phyloP scores from a whole-genome alignment of 2,329 filamentous ascomycete species.

The Trichophyton schoenleinii region DNA sequence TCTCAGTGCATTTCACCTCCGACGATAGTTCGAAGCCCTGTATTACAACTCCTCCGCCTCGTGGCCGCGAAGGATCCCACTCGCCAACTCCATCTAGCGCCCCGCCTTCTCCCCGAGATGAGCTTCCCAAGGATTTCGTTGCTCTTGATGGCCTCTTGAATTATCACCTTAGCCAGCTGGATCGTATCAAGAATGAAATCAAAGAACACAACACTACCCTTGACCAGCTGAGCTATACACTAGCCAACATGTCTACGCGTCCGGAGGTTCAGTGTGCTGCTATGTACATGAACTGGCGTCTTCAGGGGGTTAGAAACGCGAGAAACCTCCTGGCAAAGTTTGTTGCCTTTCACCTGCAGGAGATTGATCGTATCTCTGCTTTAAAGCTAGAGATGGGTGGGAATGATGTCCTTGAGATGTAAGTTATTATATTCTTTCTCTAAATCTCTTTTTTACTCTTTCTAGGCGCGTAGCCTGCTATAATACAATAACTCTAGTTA shows the following conservation, averaged over 20 bases:
- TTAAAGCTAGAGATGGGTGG: conserved; percentile 3
- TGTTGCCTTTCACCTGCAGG: conserved; percentile 16
- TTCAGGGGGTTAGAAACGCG: conserved; percentile 11
- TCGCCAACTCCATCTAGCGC: neutral
- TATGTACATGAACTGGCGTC: conserved; percentile 8
- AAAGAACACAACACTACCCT: conserved; percentile 13
- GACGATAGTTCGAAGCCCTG: neutral
- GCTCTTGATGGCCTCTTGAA: conserved; percentile 18
- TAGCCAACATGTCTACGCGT: conserved; percentile 1
- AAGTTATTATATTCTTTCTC: conserved; percentile 4
- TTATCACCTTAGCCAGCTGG: conserved; percentile 19
- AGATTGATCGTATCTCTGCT: conserved; percentile 17
- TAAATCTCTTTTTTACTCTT: neutral
- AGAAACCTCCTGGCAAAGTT: conserved; percentile 13
- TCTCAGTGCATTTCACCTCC: neutral
- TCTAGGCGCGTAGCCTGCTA: neutral
- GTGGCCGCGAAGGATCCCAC: conserved; percentile 1
- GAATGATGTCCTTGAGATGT: conserved; percentile 5
- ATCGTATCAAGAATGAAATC: conserved; percentile 18
- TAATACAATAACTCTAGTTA: neutral
- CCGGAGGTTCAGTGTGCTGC: conserved; percentile 6
- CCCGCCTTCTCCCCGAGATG: conserved; percentile 6
- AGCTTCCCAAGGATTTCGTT: conserved; percentile 13
- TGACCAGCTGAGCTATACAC: conserved; percentile 11
- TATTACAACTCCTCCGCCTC: neutral